Base-by-base conservation (phyloP, 2,329 filamentous ascomycete genomes). In the Exophiala sp. region DNA sequence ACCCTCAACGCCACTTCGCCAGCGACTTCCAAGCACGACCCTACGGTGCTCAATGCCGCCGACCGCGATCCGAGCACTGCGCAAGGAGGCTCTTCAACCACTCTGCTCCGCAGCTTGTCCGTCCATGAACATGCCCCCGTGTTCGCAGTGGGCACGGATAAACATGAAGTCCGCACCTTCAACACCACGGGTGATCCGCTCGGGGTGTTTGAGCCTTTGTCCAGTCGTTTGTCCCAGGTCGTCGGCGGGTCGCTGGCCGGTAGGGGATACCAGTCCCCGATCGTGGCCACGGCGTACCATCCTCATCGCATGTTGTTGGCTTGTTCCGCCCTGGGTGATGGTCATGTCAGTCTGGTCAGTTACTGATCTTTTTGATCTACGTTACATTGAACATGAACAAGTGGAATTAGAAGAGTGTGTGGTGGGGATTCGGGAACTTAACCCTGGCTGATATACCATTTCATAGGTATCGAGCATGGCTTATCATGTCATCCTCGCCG, bases 41-140 rank as follows among this genome's bases (percentile, higher is more conserved):
- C 43, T 40, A 41, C n/a, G n/a, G 19, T 29, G 30, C 19, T 19
- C 40, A 45, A 35, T 34, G 23, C 10, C 34, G 18, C n/a, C 14
- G 43, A 14, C 14, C 3, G 1, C 2, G 21, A 38, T n/a, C 40
- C 46, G 8, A 91, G 87, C 2, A 82, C 78, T 53, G 83, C 90
- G 62, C 86, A 10, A 27, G 24, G 24, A 6, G 10, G 18, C 6
- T 24, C 41, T n/a, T 37, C 38, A 10, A 44, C 41, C 13, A 48
- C 52, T 3, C 30, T 85, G 7, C 76, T 95, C 53, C 81, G 89
- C 48, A 95, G 88, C 14, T 78, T 95, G 50, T 93, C 86, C 66
- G 90, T 93, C 35, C 93, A 98, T 67, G 93, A 98, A 68, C 93
- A 98, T 68, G 81, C 95, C 46, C 93, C 93, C 21, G 90, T 98